These are phyloP conservation scores for Phytophthora colocasiae DNA, from an alignment of 352 stramenopile genomes.

Conservation along the genomic window DNA sequence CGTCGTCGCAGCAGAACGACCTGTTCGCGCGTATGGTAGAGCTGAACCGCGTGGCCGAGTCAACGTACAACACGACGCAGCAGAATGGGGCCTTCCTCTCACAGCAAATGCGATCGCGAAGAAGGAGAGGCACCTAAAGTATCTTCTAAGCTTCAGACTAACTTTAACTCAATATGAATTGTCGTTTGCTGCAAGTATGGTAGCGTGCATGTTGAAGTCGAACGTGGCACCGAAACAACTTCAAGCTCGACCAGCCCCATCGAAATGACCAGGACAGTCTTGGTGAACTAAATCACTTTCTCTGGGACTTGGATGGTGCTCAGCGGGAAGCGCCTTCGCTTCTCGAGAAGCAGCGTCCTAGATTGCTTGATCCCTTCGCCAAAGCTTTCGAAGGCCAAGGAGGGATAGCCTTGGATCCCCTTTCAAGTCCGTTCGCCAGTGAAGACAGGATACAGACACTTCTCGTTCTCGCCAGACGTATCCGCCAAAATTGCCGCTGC, in stretches of 20 bases:
- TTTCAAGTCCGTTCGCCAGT: background rate
- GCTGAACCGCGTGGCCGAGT: conserved; percentile 35
- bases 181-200: background rate
- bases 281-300: background rate
- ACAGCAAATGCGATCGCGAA: conserved; percentile 27
- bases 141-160: background rate
- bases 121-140: background rate
- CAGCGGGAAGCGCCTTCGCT: conserved; percentile 11
- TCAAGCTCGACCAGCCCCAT: conserved; percentile 5
- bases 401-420: conserved; percentile 7
- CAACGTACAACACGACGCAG: conserved; percentile 42
- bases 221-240: conserved; percentile 7
- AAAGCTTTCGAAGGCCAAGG: background rate
- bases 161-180: background rate
- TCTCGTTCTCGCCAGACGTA: conserved; percentile 9
- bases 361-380: background rate
- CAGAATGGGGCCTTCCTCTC: conserved; percentile 28
- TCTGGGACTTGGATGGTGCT: conserved; percentile 8
- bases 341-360: conserved; percentile 3
- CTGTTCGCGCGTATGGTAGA: conserved; percentile 38
- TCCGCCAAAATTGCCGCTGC: background rate
- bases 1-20: conserved; percentile 16
- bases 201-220: conserved; percentile 8
- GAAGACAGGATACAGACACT: background rate
- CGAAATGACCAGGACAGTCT: conserved; percentile 2